Evolutionary conservation across 2,329 filamentous ascomycete species (phyloP).

Genomic region (Calonectria pteridis): DNA sequence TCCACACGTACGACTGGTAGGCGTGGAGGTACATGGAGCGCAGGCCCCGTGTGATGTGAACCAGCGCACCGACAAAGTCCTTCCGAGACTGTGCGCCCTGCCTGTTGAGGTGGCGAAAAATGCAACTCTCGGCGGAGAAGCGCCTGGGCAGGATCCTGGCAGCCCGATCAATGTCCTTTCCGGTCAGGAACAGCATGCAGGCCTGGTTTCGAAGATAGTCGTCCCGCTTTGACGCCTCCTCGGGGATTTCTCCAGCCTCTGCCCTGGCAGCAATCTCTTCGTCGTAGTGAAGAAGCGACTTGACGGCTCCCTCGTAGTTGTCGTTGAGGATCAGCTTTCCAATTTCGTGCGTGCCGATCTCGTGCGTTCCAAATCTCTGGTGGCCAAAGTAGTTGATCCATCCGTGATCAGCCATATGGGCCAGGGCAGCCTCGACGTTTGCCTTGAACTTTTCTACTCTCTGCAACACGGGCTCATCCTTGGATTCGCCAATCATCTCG

Average conservation of each 20-base stretch:
- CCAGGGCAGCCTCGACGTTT: slow-evolving; percentile 69
- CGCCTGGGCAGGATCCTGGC: slow-evolving; percentile 79
- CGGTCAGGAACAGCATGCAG: slow-evolving; percentile 78
- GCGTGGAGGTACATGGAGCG: slow-evolving; percentile 97
- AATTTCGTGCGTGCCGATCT: slow-evolving; percentile 85
- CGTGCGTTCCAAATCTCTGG: slow-evolving; percentile 94
- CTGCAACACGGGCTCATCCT: slow-evolving; percentile 40
- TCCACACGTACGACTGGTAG: slow-evolving; percentile 97
- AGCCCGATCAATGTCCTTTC: slow-evolving; percentile 69
- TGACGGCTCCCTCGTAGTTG: slow-evolving; percentile 84
- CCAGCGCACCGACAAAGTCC: slow-evolving; percentile 86
- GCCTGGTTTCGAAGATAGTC: slow-evolving; percentile 84
- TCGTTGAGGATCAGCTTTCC: slow-evolving; percentile 86
- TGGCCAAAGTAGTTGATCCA: slow-evolving; percentile 99
- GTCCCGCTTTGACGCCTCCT: slow-evolving; percentile 73
- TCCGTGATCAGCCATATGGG: slow-evolving; percentile 77
- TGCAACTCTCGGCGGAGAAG: slow-evolving; percentile 82
- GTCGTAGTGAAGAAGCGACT: slow-evolving; percentile 81
- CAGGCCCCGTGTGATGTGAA: slow-evolving; percentile 83
- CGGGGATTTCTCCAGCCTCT: slow-evolving; percentile 51
- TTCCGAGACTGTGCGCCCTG: slow-evolving; percentile 60
- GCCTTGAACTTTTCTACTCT: slow-evolving; percentile 47
- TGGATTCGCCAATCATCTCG: slow-evolving; percentile 63
- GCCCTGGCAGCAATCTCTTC: slow-evolving; percentile 66
- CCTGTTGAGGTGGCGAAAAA: slow-evolving; percentile 81